Percentiles rank a stretch among this genome's conserved stretches.
Evolutionary conservation across 164 flowering plant genomes (phyloP).

Genomic region (Kalanchoe fedtschenkoi): DNA sequence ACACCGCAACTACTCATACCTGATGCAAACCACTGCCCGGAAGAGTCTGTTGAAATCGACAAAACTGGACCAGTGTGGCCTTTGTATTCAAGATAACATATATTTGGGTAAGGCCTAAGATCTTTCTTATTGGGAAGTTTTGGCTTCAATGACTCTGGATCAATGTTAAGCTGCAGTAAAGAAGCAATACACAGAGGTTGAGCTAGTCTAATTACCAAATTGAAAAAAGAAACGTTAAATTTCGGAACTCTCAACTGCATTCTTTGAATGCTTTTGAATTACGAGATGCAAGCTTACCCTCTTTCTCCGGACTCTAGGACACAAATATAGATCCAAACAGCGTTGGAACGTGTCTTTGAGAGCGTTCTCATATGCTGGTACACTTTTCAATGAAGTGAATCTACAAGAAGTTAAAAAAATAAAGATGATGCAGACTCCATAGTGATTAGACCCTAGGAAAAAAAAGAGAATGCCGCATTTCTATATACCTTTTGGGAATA

Average conservation of each 20-base stretch:
- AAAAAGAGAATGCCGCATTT: background rate
- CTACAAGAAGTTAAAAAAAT: conserved; percentile 26
- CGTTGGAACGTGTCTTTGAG: conserved; percentile 73
- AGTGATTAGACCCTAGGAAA: background rate
- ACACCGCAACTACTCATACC: conserved; percentile 27
- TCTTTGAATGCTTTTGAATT: background rate
- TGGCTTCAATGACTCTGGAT: conserved; percentile 89
- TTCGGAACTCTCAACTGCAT: background rate
- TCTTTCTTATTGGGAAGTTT: conserved; percentile 83
- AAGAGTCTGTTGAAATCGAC: conserved; percentile 57
- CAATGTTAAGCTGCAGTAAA: conserved; percentile 64
- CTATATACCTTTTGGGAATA: conserved; percentile 67
- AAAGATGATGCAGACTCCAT: background rate
- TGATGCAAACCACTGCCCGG: conserved; percentile 92
- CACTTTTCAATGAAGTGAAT: conserved; percentile 57
- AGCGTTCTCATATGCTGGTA: conserved; percentile 80
- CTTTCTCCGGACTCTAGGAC: conserved; percentile 80
- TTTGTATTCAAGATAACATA: conserved; percentile 76
- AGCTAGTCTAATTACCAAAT: background rate
- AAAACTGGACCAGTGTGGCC: conserved; percentile 76
- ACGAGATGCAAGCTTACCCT: conserved; percentile 47
- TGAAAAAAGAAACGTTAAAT: background rate
- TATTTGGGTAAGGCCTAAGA: conserved; percentile 78
- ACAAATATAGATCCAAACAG: conserved; percentile 84
- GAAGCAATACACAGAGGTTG: background rate